Evolutionary conservation across 495 filamentous ascomycete species (phyloP), one percentile per base, ranked within the genome.

Genomic region (Penicillium egyptiacum): DNA sequence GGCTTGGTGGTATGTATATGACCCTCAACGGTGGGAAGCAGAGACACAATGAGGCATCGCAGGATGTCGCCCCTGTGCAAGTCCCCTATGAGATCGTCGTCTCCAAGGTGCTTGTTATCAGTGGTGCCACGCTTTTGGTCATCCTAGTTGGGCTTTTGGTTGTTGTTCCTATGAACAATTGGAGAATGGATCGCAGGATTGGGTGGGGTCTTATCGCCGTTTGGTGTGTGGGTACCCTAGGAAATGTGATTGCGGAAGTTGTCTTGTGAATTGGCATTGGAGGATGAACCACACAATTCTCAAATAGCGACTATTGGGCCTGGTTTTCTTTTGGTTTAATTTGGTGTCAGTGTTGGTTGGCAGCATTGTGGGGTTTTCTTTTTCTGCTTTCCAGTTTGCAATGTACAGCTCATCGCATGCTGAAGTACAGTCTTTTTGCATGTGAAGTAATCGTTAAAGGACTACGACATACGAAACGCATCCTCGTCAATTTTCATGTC

Each of bases 1-100:
- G 95, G 3, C 72, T 97, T 9, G 87, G 87, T 20, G 95, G 95
- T 1, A 76, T 91, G 31, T 96, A 90, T 63, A 94, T 96, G 81
- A 89, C 86, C 5, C 70, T 92, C 26, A 74, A 78, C 5, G 30
- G 59, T 5, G 53, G 60, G 3, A 61, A 58, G 10, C 58, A 16
- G 39, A 65, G 46, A 59, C 65, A 41, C 56, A 33, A 58, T 22
- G 58, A 64, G 44, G 60, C 58, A 16, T 11, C 57, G 10, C 49
- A 8, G 50, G 46, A 4, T 8, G 45, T 56, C 0, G 20, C 22
- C 23, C 5, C 59, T 20, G 30, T 42, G 59, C 68, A 23, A 14
- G 58, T 30, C 11, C 58, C 67, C 12, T 97, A 96, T 66, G 79
- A 85, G 59, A 89, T 99, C 58, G 82, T 89, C 60, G 87, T 99